Evolutionary conservation across 2,329 filamentous ascomycete genomes (phyloP).

Genomic region (Microsporum ferrugineum): DNA sequence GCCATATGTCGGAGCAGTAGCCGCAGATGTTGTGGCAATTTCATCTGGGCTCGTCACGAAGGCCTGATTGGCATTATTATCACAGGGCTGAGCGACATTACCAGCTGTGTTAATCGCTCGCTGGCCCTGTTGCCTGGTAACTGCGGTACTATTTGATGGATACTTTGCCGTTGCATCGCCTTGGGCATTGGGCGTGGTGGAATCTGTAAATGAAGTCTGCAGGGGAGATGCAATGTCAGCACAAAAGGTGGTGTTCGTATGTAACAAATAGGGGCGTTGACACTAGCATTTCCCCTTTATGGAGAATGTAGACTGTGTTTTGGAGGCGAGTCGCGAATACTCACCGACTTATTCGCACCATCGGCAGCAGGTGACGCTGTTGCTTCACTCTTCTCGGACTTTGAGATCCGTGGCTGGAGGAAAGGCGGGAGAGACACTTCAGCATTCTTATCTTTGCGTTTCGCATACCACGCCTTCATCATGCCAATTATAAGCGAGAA

Average conservation of each 20-base stretch:
- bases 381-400: not conserved
- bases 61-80: not conserved
- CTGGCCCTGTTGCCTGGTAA: not conserved
- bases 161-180: not conserved
- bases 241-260: not conserved
- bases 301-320: not conserved
- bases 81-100: not conserved
- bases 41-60: not conserved
- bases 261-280: not conserved
- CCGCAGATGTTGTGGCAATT: not conserved
- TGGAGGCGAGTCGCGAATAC: not conserved
- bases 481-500: conserved; percentile 60
- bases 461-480: conserved; percentile 57
- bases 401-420: not conserved
- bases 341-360: not conserved
- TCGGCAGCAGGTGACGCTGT: not conserved
- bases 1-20: not conserved
- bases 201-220: not conserved
- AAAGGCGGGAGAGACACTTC: not conserved
- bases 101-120: not conserved
- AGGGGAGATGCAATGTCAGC: not conserved
- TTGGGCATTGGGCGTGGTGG: not conserved
- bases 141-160: not conserved
- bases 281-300: not conserved
- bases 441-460: conserved; percentile 31